Conservation (phyloP, 352 stramenopile species). For the Aphanomyces invadans region DNA sequence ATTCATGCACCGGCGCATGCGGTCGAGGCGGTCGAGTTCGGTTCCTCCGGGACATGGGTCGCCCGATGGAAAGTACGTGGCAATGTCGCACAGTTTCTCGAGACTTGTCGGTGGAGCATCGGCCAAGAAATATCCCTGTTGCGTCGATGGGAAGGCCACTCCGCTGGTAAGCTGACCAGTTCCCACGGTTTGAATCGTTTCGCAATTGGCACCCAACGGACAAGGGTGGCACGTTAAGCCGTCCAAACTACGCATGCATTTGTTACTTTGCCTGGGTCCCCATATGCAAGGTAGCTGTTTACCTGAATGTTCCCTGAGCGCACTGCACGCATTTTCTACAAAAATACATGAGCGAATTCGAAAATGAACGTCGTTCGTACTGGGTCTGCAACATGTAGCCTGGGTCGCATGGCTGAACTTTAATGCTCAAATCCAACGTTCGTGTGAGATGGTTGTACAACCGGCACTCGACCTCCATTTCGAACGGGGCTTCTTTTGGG, state of each 20-base stretch:
- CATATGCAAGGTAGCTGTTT: background rate
- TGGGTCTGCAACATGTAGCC: constrained; percentile 55
- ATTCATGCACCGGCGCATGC: constrained; percentile 40
- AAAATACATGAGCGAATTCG: background rate
- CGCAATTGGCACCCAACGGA: constrained; percentile 43
- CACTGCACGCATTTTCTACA: constrained; percentile 45
- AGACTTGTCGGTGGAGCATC: constrained; percentile 37
- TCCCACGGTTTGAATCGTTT: constrained; percentile 32
- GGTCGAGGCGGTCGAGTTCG: constrained; percentile 29
- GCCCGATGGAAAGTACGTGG: constrained; percentile 32
- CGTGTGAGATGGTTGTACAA: constrained; percentile 24
- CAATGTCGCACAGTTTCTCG: constrained; percentile 33
- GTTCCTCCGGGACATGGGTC: constrained; percentile 42
- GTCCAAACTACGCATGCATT: constrained; percentile 39
- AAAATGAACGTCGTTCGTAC: constrained; percentile 29
- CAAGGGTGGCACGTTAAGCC: constrained; percentile 54
- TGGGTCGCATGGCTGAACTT: constrained; percentile 43
- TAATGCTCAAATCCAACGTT: constrained; percentile 32
- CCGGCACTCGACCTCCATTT: constrained; percentile 38
- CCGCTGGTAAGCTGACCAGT: constrained; percentile 27
- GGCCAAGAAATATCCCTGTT: constrained; percentile 43
- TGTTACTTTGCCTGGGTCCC: background rate
- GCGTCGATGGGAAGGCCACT: constrained; percentile 35
- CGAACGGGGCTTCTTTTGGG: constrained; percentile 33
- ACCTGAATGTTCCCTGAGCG: constrained; percentile 63